Percentiles rank a stretch among this genome's conserved stretches.
phyloP scores from a whole-genome alignment of 1,139 yeast genomes.

The Geotrichum bryndzae region DNA sequence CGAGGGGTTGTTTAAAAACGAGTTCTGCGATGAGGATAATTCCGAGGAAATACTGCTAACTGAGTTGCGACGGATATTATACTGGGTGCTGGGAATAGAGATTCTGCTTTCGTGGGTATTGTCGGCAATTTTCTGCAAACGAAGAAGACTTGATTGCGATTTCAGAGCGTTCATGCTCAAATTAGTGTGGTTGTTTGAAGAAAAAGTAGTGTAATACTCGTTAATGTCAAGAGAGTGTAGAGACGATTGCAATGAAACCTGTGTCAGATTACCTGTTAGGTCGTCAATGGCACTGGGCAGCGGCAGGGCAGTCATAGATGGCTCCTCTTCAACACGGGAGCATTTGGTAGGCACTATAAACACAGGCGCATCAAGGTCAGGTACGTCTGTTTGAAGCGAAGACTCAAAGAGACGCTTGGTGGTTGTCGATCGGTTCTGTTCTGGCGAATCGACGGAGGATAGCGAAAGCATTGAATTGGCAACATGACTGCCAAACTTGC shows the following conservation, averaged over 20 bases:
- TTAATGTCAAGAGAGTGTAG: not conserved
- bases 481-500: conserved; percentile 4
- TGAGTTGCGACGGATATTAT: not conserved
- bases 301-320: not conserved
- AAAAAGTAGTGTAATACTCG: not conserved
- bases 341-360: not conserved
- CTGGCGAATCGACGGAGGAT: conserved; percentile 6
- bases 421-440: not conserved
- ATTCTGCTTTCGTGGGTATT: not conserved
- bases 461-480: conserved; percentile 5
- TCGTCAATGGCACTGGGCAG: not conserved
- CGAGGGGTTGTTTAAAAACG: not conserved
- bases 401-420: conserved; percentile 9
- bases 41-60: not conserved
- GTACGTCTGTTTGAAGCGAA: not conserved
- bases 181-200: not conserved
- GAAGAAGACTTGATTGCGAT: not conserved
- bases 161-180: not conserved
- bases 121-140: not conserved
- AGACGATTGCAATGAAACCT: not conserved
- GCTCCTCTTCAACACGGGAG: not conserved
- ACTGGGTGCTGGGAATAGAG: not conserved
- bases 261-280: not conserved
- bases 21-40: not conserved
- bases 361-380: not conserved